Evolutionary conservation across 2,329 filamentous ascomycete genomes (phyloP).

Genomic region (Trichoderma guizhouense): DNA sequence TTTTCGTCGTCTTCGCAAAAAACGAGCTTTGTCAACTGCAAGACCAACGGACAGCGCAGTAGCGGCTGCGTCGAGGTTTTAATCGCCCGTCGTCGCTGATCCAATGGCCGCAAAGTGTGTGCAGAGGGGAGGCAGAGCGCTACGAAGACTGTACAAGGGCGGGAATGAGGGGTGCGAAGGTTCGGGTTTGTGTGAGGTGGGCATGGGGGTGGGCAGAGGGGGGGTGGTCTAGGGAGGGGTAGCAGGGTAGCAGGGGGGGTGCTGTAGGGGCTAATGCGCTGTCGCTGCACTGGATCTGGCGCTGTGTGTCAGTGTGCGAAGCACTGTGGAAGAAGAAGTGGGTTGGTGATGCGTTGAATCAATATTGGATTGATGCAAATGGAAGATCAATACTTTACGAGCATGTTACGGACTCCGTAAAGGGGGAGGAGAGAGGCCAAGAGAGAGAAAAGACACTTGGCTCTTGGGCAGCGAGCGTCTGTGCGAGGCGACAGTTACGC

Average conservation of each 20-base stretch:
- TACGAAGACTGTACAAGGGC: not conserved
- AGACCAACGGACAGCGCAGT: constrained; percentile 21
- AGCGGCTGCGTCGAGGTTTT: constrained; percentile 25
- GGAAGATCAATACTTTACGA: not conserved
- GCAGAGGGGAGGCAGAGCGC: constrained; percentile 16
- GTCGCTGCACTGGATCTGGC: constrained; percentile 4
- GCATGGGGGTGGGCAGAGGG: not conserved
- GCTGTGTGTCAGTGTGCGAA: constrained; percentile 2
- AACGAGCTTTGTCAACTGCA: not conserved
- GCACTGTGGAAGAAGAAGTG: not conserved
- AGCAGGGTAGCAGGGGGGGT: not conserved
- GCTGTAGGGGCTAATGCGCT: constrained; percentile 11
- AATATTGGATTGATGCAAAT: not conserved
- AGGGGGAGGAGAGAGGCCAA: not conserved
- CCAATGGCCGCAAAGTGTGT: constrained; percentile 23
- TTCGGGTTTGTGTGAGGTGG: not conserved
- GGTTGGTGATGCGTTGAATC: not conserved
- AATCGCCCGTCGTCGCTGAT: constrained; percentile 20
- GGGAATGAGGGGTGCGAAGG: constrained; percentile 13
- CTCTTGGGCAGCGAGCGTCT: not conserved
- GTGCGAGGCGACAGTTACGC: not conserved
- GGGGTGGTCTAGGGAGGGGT: not conserved
- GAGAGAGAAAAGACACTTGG: not conserved
- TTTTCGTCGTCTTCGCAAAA: not conserved
- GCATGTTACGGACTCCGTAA: not conserved